Conservation (phyloP, 164 flowering plant genomes). For the Santalum album region DNA sequence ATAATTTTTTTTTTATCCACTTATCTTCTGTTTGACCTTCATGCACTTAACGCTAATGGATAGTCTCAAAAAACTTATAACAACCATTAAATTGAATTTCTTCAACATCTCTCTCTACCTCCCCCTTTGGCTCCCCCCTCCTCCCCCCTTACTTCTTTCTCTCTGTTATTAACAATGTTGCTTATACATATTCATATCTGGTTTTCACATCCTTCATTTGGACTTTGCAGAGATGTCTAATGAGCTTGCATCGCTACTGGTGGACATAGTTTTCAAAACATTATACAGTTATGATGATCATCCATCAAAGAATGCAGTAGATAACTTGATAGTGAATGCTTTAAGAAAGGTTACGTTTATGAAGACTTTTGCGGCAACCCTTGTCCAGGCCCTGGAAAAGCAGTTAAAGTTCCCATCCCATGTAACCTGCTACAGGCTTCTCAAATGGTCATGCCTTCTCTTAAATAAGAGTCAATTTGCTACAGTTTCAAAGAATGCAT, state of each 20-base stretch:
- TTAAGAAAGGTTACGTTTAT: slow-evolving; percentile 46
- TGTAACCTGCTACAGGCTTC: slow-evolving; percentile 62
- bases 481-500: slow-evolving; percentile 72
- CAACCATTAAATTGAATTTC: no score
- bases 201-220: background rate
- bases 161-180: background rate
- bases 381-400: slow-evolving; percentile 79
- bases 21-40: no score
- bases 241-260: slow-evolving; percentile 55
- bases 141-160: background rate
- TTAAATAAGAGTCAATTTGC: slow-evolving; percentile 60
- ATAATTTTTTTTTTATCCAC: no score
- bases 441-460: slow-evolving; percentile 85
- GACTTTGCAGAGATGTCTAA: slow-evolving; percentile 60
- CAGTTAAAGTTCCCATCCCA: slow-evolving; percentile 47
- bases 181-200: background rate
- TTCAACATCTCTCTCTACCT: no score
- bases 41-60: no score
- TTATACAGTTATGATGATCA: slow-evolving; percentile 67
- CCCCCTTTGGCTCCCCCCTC: no score
- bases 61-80: no score
- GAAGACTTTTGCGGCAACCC: slow-evolving; percentile 79
- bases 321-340: slow-evolving; percentile 53
- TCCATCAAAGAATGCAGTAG: slow-evolving; percentile 76
- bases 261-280: slow-evolving; percentile 68